Conservation (phyloP, 768 basidiomycete genomes). For the Brasilioporus rufonigricans region DNA sequence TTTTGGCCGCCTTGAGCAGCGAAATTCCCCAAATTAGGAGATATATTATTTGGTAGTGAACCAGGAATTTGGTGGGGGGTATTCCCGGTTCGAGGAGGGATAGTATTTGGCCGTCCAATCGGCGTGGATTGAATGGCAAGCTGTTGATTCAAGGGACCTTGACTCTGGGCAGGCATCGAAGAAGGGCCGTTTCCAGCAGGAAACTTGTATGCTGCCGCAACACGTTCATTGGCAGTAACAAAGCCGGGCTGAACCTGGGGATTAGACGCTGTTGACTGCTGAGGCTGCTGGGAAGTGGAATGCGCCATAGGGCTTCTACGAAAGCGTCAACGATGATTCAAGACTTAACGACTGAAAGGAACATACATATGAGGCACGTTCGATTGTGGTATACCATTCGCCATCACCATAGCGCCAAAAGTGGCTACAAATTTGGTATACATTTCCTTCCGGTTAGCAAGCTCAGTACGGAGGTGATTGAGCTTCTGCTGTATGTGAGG, state of each 20-base stretch:
- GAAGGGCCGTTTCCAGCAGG: constrained; percentile 16
- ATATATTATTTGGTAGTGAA: constrained; percentile 32
- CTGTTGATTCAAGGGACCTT: constrained; percentile 25
- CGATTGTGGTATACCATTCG: constrained; percentile 19
- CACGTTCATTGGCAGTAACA: constrained; percentile 7
- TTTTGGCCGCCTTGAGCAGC: constrained; percentile 21
- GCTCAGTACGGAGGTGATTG: constrained; percentile 18
- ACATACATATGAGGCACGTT: constrained; percentile 37
- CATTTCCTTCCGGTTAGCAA: constrained; percentile 38
- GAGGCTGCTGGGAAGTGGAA: constrained; percentile 21
- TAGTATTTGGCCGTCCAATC: constrained; percentile 26
- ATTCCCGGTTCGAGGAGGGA: constrained; percentile 39
- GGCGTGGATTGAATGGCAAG: constrained; percentile 32
- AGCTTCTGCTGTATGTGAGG: constrained; percentile 15
- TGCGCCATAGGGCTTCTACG: constrained; percentile 19
- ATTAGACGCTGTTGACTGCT: constrained; percentile 10
- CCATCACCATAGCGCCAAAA: constrained; percentile 23
- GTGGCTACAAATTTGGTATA: constrained; percentile 35
- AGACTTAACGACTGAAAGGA: background rate
- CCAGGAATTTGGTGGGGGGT: constrained; percentile 38
- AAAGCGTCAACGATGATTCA: constrained; percentile 6
- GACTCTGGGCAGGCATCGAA: constrained; percentile 21
- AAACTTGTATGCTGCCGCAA: constrained; percentile 18
- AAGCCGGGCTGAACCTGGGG: constrained; percentile 23
- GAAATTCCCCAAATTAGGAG: constrained; percentile 34